Percentiles rank a stretch among this genome's conserved stretches.
phyloP scores from a whole-genome alignment of 2,329 filamentous ascomycete genomes.

The Diaporthe nobilis region DNA sequence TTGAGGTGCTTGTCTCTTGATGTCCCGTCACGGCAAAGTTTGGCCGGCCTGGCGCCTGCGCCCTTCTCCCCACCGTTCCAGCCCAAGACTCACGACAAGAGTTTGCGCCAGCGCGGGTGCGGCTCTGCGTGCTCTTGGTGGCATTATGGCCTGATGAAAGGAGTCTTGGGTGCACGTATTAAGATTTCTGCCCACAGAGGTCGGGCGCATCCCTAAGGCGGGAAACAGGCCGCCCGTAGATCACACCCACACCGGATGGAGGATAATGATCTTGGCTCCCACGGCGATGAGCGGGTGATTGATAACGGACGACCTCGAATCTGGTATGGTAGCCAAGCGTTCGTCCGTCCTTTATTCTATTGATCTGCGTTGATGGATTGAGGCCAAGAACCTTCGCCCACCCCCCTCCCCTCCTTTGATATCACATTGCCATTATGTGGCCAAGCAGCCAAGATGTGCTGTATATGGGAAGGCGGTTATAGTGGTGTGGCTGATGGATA shows the following conservation, averaged over 20 bases:
- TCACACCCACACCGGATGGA: slow-evolving; percentile 15
- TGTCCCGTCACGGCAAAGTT: slow-evolving; percentile 3
- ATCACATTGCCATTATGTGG: background rate
- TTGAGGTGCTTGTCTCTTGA: background rate
- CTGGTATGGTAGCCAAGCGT: background rate
- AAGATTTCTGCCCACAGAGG: background rate
- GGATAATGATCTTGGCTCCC: slow-evolving; percentile 7
- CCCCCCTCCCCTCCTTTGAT: background rate
- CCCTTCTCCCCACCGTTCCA: background rate
- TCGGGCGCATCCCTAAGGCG: background rate
- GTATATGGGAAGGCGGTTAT: background rate
- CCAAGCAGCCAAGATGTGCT: slow-evolving; percentile 11
- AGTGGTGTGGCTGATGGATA: background rate
- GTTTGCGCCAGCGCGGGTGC: slow-evolving; percentile 6
- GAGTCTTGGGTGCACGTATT: slow-evolving; percentile 7
- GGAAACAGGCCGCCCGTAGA: background rate
- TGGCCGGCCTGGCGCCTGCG: background rate
- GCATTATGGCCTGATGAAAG: slow-evolving; percentile 27
- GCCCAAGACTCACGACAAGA: background rate
- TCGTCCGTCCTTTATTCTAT: slow-evolving; percentile 1
- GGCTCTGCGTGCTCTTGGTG: slow-evolving; percentile 8
- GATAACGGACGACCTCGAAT: background rate
- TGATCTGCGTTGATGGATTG: slow-evolving; percentile 3
- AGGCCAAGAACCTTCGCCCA: background rate
- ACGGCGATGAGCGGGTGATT: background rate